These are phyloP conservation scores for Lotus japonicus DNA, from an alignment of 306 rosid genomes.

Conservation along the genomic window DNA sequence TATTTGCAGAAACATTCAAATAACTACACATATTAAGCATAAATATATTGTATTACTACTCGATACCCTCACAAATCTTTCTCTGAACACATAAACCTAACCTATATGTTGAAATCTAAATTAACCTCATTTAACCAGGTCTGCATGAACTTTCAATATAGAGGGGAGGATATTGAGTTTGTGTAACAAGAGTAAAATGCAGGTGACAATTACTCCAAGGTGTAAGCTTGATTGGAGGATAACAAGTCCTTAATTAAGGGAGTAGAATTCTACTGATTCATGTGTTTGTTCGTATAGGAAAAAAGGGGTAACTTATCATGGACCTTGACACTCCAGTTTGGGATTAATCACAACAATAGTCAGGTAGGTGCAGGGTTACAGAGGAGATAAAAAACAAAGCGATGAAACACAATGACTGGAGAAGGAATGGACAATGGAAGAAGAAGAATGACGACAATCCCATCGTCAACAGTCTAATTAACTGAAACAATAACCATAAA, in stretches of 20 bases:
- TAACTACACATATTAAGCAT: neutral
- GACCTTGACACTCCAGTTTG: neutral
- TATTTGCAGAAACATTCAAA: neutral
- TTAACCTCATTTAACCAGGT: neutral
- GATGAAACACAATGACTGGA: neutral
- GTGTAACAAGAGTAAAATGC: neutral
- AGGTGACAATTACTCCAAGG: neutral
- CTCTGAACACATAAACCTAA: neutral
- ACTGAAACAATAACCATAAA: neutral
- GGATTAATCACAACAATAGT: neutral
- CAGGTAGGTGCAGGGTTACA: neutral
- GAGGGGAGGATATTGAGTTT: neutral
- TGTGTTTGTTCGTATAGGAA: neutral
- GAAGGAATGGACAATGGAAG: neutral
- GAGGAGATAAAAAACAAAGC: neutral
- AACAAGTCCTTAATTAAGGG: neutral
- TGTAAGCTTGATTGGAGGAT: neutral
- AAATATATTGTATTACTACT: neutral
- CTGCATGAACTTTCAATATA: neutral
- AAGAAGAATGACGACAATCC: neutral
- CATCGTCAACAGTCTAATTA: neutral
- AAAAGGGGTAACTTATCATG: neutral
- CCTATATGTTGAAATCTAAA: neutral
- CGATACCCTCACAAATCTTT: neutral
- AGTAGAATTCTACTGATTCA: neutral